Percentiles rank a stretch among this genome's conserved stretches.
phyloP scores from a whole-genome alignment of 352 stramenopile species.

The Pilasporangium apinafurcum region DNA sequence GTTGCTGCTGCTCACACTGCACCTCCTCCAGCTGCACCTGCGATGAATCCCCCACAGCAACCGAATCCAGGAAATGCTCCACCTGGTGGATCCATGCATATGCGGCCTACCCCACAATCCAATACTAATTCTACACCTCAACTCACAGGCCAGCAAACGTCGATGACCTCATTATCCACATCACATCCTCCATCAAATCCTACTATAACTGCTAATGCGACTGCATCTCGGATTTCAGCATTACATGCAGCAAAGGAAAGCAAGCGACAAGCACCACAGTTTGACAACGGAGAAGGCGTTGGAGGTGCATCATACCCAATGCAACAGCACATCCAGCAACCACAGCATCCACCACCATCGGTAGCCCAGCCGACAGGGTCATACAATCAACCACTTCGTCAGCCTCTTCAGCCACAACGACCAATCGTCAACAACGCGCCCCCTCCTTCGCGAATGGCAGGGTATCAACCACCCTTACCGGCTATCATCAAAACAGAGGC shows the following conservation, averaged over 20 bases:
- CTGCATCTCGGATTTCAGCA: conserved; percentile 18
- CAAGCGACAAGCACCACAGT: conserved; percentile 13
- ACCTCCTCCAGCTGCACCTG: background rate
- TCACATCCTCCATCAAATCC: conserved; percentile 5
- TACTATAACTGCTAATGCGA: conserved; percentile 9
- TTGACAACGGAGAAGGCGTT: too few species aligned
- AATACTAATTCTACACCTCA: background rate
- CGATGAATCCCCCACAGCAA: background rate
- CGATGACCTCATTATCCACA: conserved; percentile 1
- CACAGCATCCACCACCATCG: conserved; percentile 6
- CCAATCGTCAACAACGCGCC: conserved; percentile 27
- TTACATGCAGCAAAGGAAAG: conserved; percentile 23
- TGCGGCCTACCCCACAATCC: background rate
- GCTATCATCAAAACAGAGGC: conserved; percentile 17
- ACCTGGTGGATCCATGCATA: background rate
- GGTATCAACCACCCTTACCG: conserved; percentile 4
- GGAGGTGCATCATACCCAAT: conserved; percentile 3
- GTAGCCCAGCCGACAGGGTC: conserved; percentile 8
- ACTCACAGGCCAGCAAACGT: background rate
- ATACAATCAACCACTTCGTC: conserved; percentile 3
- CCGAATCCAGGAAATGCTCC: background rate
- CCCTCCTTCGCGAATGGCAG: conserved; percentile 32
- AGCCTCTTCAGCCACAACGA: conserved; percentile 11
- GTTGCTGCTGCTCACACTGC: conserved; percentile 7
- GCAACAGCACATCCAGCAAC: conserved; percentile 9